These are phyloP conservation scores for Aspergillus sp. DNA, from an alignment of 2,329 filamentous ascomycete genomes.

Conservation along the genomic window DNA sequence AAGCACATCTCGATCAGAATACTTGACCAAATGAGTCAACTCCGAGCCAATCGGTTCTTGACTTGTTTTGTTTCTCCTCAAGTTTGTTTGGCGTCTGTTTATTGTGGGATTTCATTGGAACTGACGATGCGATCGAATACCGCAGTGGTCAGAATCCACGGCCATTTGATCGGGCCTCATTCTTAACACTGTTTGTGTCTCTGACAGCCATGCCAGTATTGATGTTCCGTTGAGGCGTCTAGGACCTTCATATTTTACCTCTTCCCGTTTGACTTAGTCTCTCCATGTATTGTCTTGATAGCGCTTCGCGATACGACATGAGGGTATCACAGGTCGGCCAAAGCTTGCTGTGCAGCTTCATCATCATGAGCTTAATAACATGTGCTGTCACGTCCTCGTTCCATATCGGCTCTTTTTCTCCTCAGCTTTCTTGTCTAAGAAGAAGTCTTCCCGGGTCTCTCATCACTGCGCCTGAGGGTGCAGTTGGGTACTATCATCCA, in stretches of 20 bases:
- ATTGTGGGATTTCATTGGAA: neutral
- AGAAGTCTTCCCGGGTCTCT: constrained; percentile 17
- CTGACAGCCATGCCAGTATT: neutral
- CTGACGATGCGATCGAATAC: neutral
- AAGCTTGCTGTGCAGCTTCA: constrained; percentile 3
- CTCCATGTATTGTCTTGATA: neutral
- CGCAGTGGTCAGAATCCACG: neutral
- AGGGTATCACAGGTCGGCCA: neutral
- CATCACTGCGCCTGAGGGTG: constrained; percentile 12
- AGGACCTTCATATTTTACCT: neutral
- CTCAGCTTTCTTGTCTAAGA: constrained; percentile 1
- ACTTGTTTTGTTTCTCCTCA: neutral
- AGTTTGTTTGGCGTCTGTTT: neutral
- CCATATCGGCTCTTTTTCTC: constrained; percentile 4
- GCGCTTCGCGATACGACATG: neutral
- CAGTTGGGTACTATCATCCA: constrained; percentile 15
- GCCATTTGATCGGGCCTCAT: neutral
- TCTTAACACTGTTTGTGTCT: neutral
- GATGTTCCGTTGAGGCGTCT: neutral
- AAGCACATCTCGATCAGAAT: too few species aligned
- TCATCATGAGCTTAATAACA: constrained; percentile 6
- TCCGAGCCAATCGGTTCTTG: neutral
- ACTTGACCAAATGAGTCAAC: too few species aligned
- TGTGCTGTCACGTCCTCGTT: constrained; percentile 8
- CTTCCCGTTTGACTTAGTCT: neutral